Percentiles rank a stretch among this genome's conserved stretches.
These are phyloP conservation scores for Stachybotrys echinatus DNA, from an alignment of 2,329 filamentous ascomycete genomes.

Conservation along the genomic window DNA sequence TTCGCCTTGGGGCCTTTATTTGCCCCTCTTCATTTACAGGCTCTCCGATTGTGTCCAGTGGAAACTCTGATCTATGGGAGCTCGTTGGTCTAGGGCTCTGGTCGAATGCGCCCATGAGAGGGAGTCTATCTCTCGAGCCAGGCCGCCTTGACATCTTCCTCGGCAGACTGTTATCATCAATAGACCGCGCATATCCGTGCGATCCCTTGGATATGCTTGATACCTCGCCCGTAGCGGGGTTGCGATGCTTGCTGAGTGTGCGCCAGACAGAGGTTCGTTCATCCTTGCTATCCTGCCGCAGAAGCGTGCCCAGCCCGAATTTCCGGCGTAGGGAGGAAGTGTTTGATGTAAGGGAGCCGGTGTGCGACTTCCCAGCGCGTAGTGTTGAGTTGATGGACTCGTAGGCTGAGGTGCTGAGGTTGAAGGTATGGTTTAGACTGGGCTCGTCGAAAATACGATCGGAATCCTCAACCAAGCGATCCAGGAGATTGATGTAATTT, in stretches of 20 bases:
- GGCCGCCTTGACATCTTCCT: constrained; percentile 38
- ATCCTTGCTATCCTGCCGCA: constrained; percentile 74
- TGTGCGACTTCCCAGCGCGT: constrained; percentile 54
- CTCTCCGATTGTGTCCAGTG: constrained; percentile 55
- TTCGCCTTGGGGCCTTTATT: constrained; percentile 55
- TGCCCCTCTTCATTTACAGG: constrained; percentile 38
- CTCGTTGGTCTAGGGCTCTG: constrained; percentile 51
- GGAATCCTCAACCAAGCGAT: constrained; percentile 84
- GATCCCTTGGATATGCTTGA: constrained; percentile 63
- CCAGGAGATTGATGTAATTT: constrained; percentile 81
- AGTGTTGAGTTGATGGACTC: constrained; percentile 54
- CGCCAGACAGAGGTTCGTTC: constrained; percentile 78
- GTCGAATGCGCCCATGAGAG: constrained; percentile 58
- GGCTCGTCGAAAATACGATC: constrained; percentile 78
- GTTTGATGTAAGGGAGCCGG: constrained; percentile 77
- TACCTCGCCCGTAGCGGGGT: constrained; percentile 52
- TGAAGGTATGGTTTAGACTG: constrained; percentile 33
- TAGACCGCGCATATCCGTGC: constrained; percentile 68
- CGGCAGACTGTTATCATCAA: constrained; percentile 57
- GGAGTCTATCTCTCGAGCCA: constrained; percentile 54
- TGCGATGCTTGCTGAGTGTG: constrained; percentile 77
- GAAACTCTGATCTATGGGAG: constrained; percentile 50
- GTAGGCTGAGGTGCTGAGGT: constrained; percentile 36
- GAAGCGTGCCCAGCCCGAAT: constrained; percentile 72
- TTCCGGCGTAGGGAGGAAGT: constrained; percentile 79